A percentile compares a stretch with the other conserved stretches of the same genome.
These are phyloP conservation scores for Athelia psychrophila DNA, from an alignment of 1,284 basidiomycete species.

Conservation along the genomic window DNA sequence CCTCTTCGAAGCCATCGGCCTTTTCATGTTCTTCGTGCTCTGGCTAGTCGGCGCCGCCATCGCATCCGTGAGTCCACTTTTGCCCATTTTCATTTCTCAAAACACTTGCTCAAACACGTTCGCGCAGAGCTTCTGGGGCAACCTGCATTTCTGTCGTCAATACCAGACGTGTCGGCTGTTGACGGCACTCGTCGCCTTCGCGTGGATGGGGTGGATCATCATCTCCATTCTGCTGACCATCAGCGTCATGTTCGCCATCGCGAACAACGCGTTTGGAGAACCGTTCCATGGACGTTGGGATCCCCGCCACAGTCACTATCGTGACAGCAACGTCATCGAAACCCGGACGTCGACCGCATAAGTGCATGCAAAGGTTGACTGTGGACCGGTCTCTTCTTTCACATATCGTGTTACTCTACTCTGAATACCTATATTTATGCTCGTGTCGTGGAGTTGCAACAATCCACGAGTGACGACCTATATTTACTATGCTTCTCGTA, in stretches of 20 bases:
- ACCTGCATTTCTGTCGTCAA: conserved; percentile 55
- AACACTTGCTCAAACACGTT: not conserved
- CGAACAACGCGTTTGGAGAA: conserved; percentile 54
- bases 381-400: too few species aligned
- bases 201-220: conserved; percentile 66
- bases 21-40: conserved; percentile 62
- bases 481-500: too few species aligned
- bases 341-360: too few species aligned
- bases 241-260: conserved; percentile 51
- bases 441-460: too few species aligned
- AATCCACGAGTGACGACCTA: too few species aligned
- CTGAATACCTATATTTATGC: too few species aligned
- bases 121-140: conserved; percentile 48
- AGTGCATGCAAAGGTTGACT: too few species aligned
- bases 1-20: conserved; percentile 55
- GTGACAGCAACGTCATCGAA: conserved; percentile 9
- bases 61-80: conserved; percentile 43
- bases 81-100: conserved; percentile 1
- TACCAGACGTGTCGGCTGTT: conserved; percentile 60
- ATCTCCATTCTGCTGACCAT: conserved; percentile 48
- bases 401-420: too few species aligned
- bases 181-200: conserved; percentile 65
- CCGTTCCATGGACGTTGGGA: conserved; percentile 67
- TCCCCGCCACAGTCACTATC: conserved; percentile 32
- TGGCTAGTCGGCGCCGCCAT: conserved; percentile 68